phyloP scores from a whole-genome alignment of 805 yeast species.

The Teunomyces kruisii region DNA sequence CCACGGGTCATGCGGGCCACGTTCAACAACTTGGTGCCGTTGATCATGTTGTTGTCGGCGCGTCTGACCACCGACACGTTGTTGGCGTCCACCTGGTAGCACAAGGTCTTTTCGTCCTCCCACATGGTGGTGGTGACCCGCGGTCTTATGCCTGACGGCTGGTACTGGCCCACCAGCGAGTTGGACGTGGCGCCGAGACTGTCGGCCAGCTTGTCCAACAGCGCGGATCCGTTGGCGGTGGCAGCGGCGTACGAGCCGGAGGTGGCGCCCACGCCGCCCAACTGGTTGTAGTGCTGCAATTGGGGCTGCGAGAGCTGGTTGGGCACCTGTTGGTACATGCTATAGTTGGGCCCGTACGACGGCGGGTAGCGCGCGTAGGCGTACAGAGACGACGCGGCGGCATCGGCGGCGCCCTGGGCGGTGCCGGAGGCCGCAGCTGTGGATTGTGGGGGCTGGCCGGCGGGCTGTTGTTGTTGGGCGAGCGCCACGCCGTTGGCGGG shows the following conservation, averaged over 20 bases:
- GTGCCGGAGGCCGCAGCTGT: conserved; percentile 1
- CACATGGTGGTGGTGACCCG: conserved; percentile 83
- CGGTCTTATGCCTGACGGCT: conserved; percentile 52
- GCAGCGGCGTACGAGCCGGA: conserved; percentile 11
- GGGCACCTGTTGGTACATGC: conserved; percentile 22
- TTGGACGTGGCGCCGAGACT: conserved; percentile 9
- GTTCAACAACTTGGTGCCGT: conserved; percentile 79
- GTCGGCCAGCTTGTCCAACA: conserved; percentile 2
- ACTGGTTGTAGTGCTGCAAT: conserved; percentile 23
- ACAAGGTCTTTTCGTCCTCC: conserved; percentile 84
- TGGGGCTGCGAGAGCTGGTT: conserved; percentile 27
- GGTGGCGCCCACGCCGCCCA: conserved; percentile 14
- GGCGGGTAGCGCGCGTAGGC: conserved; percentile 29
- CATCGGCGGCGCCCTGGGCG: conserved; percentile 11
- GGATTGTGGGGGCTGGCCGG: background rate
- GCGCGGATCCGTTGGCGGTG: background rate
- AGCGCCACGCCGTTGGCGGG: conserved; percentile 2
- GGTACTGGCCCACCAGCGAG: conserved; percentile 44
- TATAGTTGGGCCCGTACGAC: conserved; percentile 21
- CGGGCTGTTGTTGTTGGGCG: conserved; percentile 10
- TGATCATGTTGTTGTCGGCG: conserved; percentile 82
- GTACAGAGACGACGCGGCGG: conserved; percentile 8
- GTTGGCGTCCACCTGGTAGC: conserved; percentile 83
- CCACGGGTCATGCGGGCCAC: conserved; percentile 90
- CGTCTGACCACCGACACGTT: conserved; percentile 79